Evolutionary conservation across 495 filamentous ascomycete genomes (phyloP).

Genomic region (Oidiodendron maius): DNA sequence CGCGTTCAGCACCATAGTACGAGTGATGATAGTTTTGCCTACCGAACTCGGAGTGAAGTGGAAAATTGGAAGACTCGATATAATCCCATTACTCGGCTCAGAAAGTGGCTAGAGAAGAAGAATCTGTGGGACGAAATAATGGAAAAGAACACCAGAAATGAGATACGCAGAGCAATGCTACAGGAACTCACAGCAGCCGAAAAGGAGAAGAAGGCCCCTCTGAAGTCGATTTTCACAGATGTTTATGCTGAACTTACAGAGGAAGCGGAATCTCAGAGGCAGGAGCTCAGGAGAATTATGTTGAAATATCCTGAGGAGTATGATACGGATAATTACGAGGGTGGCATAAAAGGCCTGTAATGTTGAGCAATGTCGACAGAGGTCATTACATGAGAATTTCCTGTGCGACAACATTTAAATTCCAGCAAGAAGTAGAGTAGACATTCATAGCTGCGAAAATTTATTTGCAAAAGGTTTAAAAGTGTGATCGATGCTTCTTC

Average conservation of each 20-base stretch:
- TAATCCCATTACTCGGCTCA: conserved; percentile 84
- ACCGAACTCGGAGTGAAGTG: conserved; percentile 88
- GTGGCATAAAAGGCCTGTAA: conserved; percentile 54
- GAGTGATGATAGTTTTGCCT: conserved; percentile 92
- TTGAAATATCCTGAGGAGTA: conserved; percentile 92
- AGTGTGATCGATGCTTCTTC: too few species aligned
- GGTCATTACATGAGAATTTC: too few species aligned
- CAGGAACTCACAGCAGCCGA: conserved; percentile 84
- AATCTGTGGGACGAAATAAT: conserved; percentile 77
- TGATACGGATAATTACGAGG: conserved; percentile 72
- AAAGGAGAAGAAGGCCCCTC: conserved; percentile 77
- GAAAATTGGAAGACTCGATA: conserved; percentile 97
- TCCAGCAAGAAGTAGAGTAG: too few species aligned
- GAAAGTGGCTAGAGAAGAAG: conserved; percentile 85
- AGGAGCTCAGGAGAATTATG: conserved; percentile 66
- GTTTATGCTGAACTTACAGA: conserved; percentile 84
- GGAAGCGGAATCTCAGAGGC: conserved; percentile 74
- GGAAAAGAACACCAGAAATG: conserved; percentile 65
- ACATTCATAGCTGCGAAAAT: too few species aligned
- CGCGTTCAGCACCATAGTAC: conserved; percentile 96
- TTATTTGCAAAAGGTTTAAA: too few species aligned
- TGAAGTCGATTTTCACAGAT: conserved; percentile 76
- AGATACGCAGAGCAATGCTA: conserved; percentile 66
- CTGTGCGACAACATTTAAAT: too few species aligned
- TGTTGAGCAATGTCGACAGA: too few species aligned